Base-by-base conservation (phyloP, 495 filamentous ascomycete species). In the Emericellopsis terricola region DNA sequence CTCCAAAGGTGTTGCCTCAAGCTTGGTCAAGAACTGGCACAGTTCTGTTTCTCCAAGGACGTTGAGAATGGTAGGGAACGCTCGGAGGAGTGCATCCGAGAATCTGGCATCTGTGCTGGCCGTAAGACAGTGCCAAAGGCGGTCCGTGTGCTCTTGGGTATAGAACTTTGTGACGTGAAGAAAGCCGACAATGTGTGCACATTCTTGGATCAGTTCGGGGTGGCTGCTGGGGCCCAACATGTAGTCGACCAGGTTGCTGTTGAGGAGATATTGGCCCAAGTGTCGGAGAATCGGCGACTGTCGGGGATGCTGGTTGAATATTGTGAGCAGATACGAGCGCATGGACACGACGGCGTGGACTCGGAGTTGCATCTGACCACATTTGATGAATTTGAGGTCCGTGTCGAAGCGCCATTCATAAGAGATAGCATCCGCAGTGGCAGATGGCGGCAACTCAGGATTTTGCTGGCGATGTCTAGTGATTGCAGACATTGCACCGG, bases 151-250 rank as follows among this genome's bases (percentile, higher is more conserved):
- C 10, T 56, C 44, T n/a, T 69, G 44, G 6, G 69, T 71, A 47
- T 89, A 93, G 3, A 68, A 76, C 20, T 60, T 52, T 0, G 82
- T 92, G 26, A 89, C 80, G n/a, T 83, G 66, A 31, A 96, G 64
- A 39, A 94, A 96, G 0, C 78, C 79, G 27, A 93, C 61, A 35
- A 96, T 79, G 37, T 94, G 93, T 38, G 65, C 64, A 46, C 80
- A 79, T 40, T 81, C 70, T 28, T 58, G 63, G 29, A 92, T 91
- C 38, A 97, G 69, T 44, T 93, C 82, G 4, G 81, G 81, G 46
- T 96, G 89, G 13, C 89, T 93, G 36, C 83, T 85, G 28, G 86
- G 73, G 2, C 89, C 81, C 36, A 96, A 73, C 18, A 97, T 68
- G 50, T 96, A 92, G 30, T 82, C 73, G 28, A 92, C 64, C 16